Percentiles rank a stretch among this genome's conserved stretches.
Conservation (phyloP, 1,284 basidiomycete genomes). For the Puccinia polysora region DNA sequence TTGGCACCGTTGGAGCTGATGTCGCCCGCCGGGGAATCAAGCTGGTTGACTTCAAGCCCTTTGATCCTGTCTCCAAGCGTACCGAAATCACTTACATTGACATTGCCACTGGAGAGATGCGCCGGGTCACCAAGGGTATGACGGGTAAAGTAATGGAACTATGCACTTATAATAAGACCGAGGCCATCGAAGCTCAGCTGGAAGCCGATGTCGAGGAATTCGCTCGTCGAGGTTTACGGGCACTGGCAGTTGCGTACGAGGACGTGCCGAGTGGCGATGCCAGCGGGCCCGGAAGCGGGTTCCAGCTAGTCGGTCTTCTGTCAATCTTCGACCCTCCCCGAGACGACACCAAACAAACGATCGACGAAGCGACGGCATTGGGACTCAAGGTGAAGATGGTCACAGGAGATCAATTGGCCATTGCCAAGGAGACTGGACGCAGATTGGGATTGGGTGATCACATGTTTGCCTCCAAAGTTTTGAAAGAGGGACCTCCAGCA, state of each 20-base stretch:
- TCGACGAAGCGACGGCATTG: constrained; percentile 89
- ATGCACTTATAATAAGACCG: constrained; percentile 93
- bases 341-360: constrained; percentile 97
- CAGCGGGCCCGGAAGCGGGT: constrained; percentile 84
- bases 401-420: constrained; percentile 97
- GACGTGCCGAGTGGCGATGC: constrained; percentile 60
- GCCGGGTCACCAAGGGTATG: constrained; percentile 99
- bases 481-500: constrained; percentile 81
- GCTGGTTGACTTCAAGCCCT: constrained; percentile 96
- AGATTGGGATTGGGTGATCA: constrained; percentile 92
- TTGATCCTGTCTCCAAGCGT: constrained; percentile 92
- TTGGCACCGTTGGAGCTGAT: constrained; percentile 69
- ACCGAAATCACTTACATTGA: constrained; percentile 97
- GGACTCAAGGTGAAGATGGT: constrained; percentile 99
- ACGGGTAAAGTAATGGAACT: constrained; percentile 71
- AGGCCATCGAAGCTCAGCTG: constrained; percentile 80
- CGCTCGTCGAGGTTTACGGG: constrained; percentile 91
- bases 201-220: constrained; percentile 94
- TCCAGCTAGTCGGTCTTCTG: constrained; percentile 92
- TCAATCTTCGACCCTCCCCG: constrained; percentile 97
- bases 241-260: constrained; percentile 91
- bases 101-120: constrained; percentile 84
- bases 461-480: constrained; percentile 93
- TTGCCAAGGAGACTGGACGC: constrained; percentile 97
- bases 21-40: constrained; percentile 86